Base-by-base conservation (phyloP, 164 flowering plant genomes). In the Cinnamomum chago region DNA sequence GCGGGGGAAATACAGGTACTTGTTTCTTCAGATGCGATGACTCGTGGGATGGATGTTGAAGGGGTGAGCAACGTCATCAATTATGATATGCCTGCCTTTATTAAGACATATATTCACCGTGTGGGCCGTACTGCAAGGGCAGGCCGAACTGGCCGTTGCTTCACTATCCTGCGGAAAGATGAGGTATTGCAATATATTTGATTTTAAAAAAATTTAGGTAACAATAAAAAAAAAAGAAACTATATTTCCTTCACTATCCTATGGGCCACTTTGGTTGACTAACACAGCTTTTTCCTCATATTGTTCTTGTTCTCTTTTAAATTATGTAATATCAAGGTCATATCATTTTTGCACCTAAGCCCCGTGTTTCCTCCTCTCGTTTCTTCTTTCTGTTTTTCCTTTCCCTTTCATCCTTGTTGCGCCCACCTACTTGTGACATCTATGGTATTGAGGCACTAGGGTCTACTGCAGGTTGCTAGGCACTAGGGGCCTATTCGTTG, bases 51-150 rank as follows among this genome's bases (percentile, higher is more conserved):
- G 97, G 98, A 94, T 79, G 90, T 94, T 75, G 97, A 88, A 81
- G 98, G 97, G 50, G 90, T 94, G 65, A 81, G 75, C 73, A 89
- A 86, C 84, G 94, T 94, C 24, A 86, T 92, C 58, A 94, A 92
- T 76, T 94, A 94, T 77, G 98, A 92, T 67, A 82, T 83, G 87
- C 98, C 97, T 66, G 28, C 85, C 24, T 88, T 83, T 76, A 83
- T 88, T 3, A 94, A 92, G 86, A 90, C 94, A 40, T 94, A 87
- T 72, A 84, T 94, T 79, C 98, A 94, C 77, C 87, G 98, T 27
- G 97, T 91, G 47, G 98, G 98, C 65, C 87, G 98, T 33, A 94
- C 98, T 77, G 98, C 98, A 64, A 89, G 97, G 84, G 98, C 98
- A 62, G 96, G 96, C 72, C 88, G 83, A 70, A 62, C 82, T 77